These are phyloP conservation scores for Nakazawaea anatomiae DNA, from an alignment of 805 yeast species.

Conservation along the genomic window DNA sequence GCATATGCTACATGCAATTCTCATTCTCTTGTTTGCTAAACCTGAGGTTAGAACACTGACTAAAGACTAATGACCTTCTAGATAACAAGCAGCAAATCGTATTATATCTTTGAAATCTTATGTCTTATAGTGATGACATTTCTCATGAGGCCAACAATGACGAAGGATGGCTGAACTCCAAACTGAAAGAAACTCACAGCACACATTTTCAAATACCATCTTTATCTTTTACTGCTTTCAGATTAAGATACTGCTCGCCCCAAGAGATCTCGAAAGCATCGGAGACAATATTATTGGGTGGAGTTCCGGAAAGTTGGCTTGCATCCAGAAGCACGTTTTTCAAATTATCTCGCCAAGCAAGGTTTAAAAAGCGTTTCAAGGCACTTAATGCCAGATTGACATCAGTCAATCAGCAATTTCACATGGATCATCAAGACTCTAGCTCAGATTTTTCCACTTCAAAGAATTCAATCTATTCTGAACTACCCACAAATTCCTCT, in stretches of 20 bases:
- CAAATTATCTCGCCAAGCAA: constrained; percentile 13
- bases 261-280: constrained; percentile 43
- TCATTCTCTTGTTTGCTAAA: too few relatives aligned
- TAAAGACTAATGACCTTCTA: too few relatives aligned
- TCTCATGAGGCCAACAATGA: not conserved
- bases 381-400: constrained; percentile 8
- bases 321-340: constrained; percentile 26
- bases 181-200: too few relatives aligned
- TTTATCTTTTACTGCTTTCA: constrained; percentile 26
- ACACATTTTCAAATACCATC: constrained; percentile 1
- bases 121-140: not conserved
- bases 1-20: too few relatives aligned
- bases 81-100: too few relatives aligned
- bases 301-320: constrained; percentile 53
- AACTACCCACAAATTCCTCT: too few relatives aligned
- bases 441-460: not conserved
- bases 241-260: constrained; percentile 49
- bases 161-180: not conserved
- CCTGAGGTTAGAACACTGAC: too few relatives aligned
- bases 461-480: not conserved
- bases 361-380: constrained; percentile 12
- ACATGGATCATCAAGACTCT: not conserved
- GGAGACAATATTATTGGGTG: constrained; percentile 46
- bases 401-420: not conserved
- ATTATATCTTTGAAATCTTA: too few relatives aligned